Conservation (phyloP, 2,329 filamentous ascomycete genomes). For the Celoporthe dispersa region DNA sequence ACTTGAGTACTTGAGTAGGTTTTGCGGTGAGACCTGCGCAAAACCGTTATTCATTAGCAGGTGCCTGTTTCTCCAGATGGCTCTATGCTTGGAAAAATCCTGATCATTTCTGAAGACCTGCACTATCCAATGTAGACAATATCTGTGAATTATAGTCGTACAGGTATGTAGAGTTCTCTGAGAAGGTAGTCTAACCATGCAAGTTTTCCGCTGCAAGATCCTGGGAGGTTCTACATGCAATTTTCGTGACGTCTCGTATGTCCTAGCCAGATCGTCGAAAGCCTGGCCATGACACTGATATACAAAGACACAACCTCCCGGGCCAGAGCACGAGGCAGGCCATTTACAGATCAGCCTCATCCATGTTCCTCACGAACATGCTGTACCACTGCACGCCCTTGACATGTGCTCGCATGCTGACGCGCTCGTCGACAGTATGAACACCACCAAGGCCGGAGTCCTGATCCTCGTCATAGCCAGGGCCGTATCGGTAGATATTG, state of each 20-base stretch:
- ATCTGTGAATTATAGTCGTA: neutral
- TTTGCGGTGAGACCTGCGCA: no score
- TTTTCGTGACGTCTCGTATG: neutral
- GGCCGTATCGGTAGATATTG: conserved; percentile 55
- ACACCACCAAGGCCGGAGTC: conserved; percentile 38
- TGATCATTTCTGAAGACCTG: neutral
- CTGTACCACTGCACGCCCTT: conserved; percentile 44
- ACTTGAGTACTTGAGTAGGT: no score
- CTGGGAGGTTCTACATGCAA: neutral
- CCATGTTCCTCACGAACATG: conserved; percentile 48
- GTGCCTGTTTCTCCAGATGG: no score
- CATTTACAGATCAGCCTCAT: conserved; percentile 40
- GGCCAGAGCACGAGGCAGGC: neutral
- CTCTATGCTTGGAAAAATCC: no score
- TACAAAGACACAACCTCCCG: neutral
- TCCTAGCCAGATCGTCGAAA: neutral
- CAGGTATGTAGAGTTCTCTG: neutral
- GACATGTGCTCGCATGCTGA: conserved; percentile 43
- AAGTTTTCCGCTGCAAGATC: neutral
- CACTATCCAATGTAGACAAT: neutral
- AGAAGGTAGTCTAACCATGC: neutral
- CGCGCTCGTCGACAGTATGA: conserved; percentile 49
- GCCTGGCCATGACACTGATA: neutral
- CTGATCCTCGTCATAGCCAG: conserved; percentile 41
- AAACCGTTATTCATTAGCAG: no score